Evolutionary conservation across 108 stramenopile species (phyloP).

Genomic region (Stephanodiscus minutulus): DNA sequence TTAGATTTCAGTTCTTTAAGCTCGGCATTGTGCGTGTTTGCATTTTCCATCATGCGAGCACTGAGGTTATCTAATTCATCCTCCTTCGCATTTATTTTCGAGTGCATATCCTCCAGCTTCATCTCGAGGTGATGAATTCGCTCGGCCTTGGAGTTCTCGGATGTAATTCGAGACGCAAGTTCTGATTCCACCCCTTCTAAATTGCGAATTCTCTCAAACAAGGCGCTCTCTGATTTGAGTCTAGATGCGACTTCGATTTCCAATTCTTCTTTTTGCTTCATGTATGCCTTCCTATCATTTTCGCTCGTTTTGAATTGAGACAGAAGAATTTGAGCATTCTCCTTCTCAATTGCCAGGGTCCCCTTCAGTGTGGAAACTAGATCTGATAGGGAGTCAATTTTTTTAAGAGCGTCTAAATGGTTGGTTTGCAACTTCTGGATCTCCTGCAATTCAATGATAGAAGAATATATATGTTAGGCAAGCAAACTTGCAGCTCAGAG

Average conservation of each 20-base stretch:
- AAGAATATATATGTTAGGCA: background rate
- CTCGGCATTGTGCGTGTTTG: slow-evolving; percentile 20
- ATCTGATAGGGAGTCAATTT: slow-evolving; percentile 37
- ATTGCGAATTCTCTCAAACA: slow-evolving; percentile 22
- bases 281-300: slow-evolving; percentile 20
- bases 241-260: slow-evolving; percentile 22
- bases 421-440: slow-evolving; percentile 26
- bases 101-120: background rate
- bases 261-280: slow-evolving; percentile 19
- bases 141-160: slow-evolving; percentile 25
- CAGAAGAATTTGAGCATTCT: slow-evolving; percentile 21
- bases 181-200: slow-evolving; percentile 20
- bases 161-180: slow-evolving; percentile 22
- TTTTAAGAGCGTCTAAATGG: slow-evolving; percentile 19
- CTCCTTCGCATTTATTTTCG: background rate
- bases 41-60: slow-evolving; percentile 1
- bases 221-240: slow-evolving; percentile 11
- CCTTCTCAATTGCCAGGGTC: slow-evolving; percentile 35
- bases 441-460: slow-evolving; percentile 22
- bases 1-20: slow-evolving; percentile 24
- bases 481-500: background rate
- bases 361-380: slow-evolving; percentile 31
- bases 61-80: background rate
- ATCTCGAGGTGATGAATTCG: slow-evolving; percentile 28
- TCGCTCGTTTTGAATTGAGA: slow-evolving; percentile 45